Evolutionary conservation across 148 eudicot species (phyloP).

Genomic region (Fagopyrum homotropicum): DNA sequence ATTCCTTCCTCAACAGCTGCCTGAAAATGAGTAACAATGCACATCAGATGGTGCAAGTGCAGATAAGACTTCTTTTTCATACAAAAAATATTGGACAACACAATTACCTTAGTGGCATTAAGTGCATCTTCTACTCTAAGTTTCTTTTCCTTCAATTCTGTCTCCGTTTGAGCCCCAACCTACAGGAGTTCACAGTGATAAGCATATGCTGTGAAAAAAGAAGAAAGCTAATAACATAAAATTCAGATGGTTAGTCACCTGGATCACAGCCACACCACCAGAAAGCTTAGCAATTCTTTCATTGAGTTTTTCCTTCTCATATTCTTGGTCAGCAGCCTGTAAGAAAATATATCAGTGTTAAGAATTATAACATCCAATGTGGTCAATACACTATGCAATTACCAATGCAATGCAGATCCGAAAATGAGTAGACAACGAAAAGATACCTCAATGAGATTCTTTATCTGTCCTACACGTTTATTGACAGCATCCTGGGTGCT

Average conservation of each 20-base stretch:
- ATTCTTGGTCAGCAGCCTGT: conserved; percentile 86
- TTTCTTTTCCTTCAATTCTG: conserved; percentile 89
- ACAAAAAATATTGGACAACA: neutral
- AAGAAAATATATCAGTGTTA: neutral
- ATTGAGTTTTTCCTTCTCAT: conserved; percentile 82
- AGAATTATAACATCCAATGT: neutral
- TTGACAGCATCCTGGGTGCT: conserved; percentile 78
- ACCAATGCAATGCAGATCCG: neutral
- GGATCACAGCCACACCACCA: conserved; percentile 96
- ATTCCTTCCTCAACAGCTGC: conserved; percentile 99
- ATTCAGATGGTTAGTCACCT: conserved; percentile 28
- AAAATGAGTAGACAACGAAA: neutral
- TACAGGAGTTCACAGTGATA: conserved; percentile 8
- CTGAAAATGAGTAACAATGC: conserved; percentile 24
- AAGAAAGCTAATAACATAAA: neutral
- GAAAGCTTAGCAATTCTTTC: conserved; percentile 94
- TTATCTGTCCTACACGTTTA: conserved; percentile 79
- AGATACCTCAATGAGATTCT: conserved; percentile 71
- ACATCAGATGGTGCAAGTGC: neutral
- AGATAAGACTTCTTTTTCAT: neutral
- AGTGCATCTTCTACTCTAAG: conserved; percentile 97
- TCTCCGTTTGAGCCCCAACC: conserved; percentile 99
- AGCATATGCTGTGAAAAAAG: neutral
- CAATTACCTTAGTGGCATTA: conserved; percentile 79
- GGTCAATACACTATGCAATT: neutral